These are phyloP conservation scores for Mycena leptocephala DNA, from an alignment of 768 basidiomycete species.

Conservation along the genomic window DNA sequence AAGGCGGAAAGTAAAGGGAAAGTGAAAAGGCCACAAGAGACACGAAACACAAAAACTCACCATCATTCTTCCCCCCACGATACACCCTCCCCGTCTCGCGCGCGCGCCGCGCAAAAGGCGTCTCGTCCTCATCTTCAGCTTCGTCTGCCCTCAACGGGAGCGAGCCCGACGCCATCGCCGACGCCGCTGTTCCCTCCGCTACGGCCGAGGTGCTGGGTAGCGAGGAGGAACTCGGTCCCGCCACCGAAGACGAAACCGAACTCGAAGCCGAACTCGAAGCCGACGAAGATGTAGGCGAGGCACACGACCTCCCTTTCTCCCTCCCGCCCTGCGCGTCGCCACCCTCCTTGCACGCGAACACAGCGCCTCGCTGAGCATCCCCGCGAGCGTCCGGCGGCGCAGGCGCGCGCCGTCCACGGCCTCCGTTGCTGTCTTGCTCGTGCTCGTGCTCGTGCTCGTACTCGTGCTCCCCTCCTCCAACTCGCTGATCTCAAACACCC, in stretches of 20 bases:
- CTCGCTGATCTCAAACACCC: background rate
- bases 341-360: conserved; percentile 86
- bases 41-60: conserved; percentile 56
- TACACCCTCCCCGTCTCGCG: conserved; percentile 81
- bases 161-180: background rate
- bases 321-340: conserved; percentile 63
- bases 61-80: conserved; percentile 89
- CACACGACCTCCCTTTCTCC: conserved; percentile 38
- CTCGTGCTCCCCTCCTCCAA: background rate
- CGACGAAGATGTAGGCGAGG: background rate
- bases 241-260: background rate
- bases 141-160: background rate
- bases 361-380: conserved; percentile 84
- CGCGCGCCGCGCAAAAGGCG: conserved; percentile 89
- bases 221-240: background rate
- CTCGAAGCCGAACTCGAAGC: too few species aligned
- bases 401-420: conserved; percentile 41
- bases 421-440: background rate
- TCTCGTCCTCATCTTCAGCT: conserved; percentile 63
- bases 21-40: too few species aligned
- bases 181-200: background rate
- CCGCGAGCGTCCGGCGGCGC: conserved; percentile 71
- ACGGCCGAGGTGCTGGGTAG: background rate
- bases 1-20: too few species aligned
- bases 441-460: too few species aligned